phyloP scores from a whole-genome alignment of 2,329 filamentous ascomycete genomes.

The Plenodomus lindquistii region DNA sequence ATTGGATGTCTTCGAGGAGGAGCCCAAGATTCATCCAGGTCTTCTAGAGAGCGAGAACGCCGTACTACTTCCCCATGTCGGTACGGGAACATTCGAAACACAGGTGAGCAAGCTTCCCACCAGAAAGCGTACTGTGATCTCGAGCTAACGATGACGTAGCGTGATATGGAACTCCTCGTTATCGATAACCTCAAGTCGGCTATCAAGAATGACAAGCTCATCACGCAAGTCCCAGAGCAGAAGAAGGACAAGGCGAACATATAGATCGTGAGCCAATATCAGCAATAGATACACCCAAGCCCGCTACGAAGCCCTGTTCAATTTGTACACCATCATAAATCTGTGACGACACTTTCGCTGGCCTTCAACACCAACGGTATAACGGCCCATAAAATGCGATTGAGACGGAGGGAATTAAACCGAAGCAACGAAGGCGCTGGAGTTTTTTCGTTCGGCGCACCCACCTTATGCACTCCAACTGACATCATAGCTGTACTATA shows the following conservation, averaged over 20 bases:
- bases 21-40: conserved; percentile 58
- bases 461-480: too few species aligned
- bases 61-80: conserved; percentile 63
- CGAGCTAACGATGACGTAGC: conserved; percentile 26
- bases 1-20: conserved; percentile 62
- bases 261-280: conserved; percentile 5
- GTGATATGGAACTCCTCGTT: conserved; percentile 64
- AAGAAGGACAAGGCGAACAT: conserved; percentile 45
- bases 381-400: too few species aligned
- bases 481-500: too few species aligned
- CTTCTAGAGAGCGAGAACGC: conserved; percentile 54
- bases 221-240: conserved; percentile 66
- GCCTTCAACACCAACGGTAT: too few species aligned
- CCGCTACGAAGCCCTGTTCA: too few species aligned
- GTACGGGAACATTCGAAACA: conserved; percentile 63
- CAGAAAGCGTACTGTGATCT: neutral
- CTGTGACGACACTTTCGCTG: neutral
- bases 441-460: too few species aligned
- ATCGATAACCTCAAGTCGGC: conserved; percentile 61
- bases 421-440: too few species aligned
- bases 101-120: conserved; percentile 45
- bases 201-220: conserved; percentile 59
- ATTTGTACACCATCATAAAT: too few species aligned
- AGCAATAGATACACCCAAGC: too few species aligned
- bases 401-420: too few species aligned